Evolutionary conservation across 805 yeast species (phyloP), one percentile per base, ranked within the genome.

Genomic region (Metschnikowia gelsemii): DNA sequence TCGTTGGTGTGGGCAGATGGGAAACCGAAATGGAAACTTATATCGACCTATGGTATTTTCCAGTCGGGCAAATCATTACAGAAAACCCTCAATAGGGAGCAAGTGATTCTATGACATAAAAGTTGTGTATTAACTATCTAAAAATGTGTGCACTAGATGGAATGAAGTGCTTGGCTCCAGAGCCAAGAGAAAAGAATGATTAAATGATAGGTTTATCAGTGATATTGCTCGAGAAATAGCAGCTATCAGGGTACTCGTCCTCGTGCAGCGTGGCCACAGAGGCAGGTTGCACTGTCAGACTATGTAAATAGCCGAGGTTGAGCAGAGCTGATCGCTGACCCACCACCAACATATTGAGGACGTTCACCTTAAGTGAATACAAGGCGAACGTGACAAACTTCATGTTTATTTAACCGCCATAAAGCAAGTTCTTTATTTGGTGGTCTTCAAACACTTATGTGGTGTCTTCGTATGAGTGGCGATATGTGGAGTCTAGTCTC

Each of bases 361-460:
- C 42, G 43, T 70, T 70, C 33, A 65, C 52, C 49, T 69, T 69
- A 32, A 70, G 52, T 29, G 63, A 49, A 45, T 69, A 68, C 35
- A 70, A 44, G 12, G 63, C 43, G 38, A 65, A 54, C 24, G 64
- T 51, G 13, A 66, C 43, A 29, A 66, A 47, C 47, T 63, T 63
- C 74, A 68, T 68, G 8, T 30, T 32, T 13, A 9, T 18, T 13
- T 18, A 26, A 26, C 13, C 29, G n/a, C 14, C 29, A 26, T 14
- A 12, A n/a, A 11, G 7, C 29, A 14, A 14, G 13, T 11, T 27
- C n/a, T n/a, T n/a, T n/a, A n/a, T n/a, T n/a, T n/a, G n/a, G n/a
- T n/a, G n/a, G n/a, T n/a, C n/a, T n/a, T n/a, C n/a, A n/a, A n/a
- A n/a, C n/a, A n/a, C n/a, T n/a, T n/a, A n/a, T n/a, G n/a, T n/a